Evolutionary conservation across 345 rosid species (phyloP), one percentile per base, ranked within the genome.

Genomic region (Limnanthes douglasii): DNA sequence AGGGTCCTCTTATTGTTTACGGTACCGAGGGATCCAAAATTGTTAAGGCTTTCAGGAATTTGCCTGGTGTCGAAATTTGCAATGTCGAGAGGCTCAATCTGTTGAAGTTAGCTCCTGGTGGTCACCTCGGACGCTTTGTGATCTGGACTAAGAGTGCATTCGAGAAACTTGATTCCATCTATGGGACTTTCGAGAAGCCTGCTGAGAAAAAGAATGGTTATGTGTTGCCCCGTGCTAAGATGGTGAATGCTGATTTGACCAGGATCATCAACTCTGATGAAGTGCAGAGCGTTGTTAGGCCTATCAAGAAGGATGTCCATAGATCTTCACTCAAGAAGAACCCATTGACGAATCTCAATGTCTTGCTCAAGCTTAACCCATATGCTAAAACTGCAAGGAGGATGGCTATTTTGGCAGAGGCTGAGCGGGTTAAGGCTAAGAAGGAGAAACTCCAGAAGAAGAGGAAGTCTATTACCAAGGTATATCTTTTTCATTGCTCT

Each of bases 231-330:
- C 74, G 94, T 15, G 15, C 99, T 0, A 92, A 85, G 69, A 85
- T 92, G 94, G 83, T 81, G 31, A 92, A 92, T 48, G 96, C 96
- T 37, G 99, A 92, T 17, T 46, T 92, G 8, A 70, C 96, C 7
- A 73, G 99, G 71, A 81, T 92, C 38, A 92, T 92, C 35, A 92
- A 92, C 59, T 81, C 94, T 1, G 96, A 92, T 56, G 96, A 92
- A 72, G 77, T 92, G 1, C 99, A 92, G 55, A 77, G 93, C 5
- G 96, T 85, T 0, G 93, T 85, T 34, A 81, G 63, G 45, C 99
- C 99, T 0, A 71, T 81, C 13, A 75, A 85, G 66, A 71, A 50
- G 68, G 86, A 64, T 21, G 60, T 56, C 0, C 75, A 75, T 80
- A 78, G 94, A 35, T 83, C 96, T 3, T 55, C 82, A 5, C 21